Evolutionary conservation across 768 basidiomycete genomes (phyloP), one percentile per base, ranked within the genome.

Genomic region (Lactifluus pinguis): DNA sequence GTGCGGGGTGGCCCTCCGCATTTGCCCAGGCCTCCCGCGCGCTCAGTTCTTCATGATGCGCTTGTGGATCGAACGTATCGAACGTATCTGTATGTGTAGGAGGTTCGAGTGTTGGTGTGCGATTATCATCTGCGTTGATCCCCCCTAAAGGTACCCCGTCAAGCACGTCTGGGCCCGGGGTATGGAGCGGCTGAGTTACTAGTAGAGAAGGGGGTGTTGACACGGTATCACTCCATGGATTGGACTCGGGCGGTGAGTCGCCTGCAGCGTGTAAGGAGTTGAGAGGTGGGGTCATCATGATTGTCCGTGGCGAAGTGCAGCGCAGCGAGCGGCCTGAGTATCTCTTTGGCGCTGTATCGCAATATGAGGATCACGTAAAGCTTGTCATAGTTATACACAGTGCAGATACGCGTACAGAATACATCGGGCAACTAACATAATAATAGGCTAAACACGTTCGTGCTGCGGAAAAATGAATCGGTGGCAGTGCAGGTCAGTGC

Each of bases 61-160:
- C 81, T 25, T 88, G 72, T 15, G 87, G 87, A 72, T 90, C 87
- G 68, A 90, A 89, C 68, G 87, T 81, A 39, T 72, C 75, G 54
- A 89, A 72, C 4, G 85, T 72, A 15, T 71, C 71, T 13, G 49
- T 17, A 3, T 32, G 49, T 47, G 25, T 38, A 6, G 34, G 61
- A 25, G 50, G 49, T 17, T 54, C n/a, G 49, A 38, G 34, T 52
- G 29, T 41, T 17, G 15, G 25, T 25, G 59, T 21, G 25, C 4
- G 48, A 21, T 14, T 30, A 6, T 55, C 48, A 2, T 48, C 49
- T n/a, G 36, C 19, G 25, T 63, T 48, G 49, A 47, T 50, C 32
- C 25, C 62, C 44, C 15, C 60, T 39, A 38, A 64, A 47, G 19
- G 21, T 32, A 49, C 2, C 13, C 30, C 56, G 21, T 38, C 51